phyloP scores from a whole-genome alignment of 805 yeast genomes.

The Candida nonsorbophila region DNA sequence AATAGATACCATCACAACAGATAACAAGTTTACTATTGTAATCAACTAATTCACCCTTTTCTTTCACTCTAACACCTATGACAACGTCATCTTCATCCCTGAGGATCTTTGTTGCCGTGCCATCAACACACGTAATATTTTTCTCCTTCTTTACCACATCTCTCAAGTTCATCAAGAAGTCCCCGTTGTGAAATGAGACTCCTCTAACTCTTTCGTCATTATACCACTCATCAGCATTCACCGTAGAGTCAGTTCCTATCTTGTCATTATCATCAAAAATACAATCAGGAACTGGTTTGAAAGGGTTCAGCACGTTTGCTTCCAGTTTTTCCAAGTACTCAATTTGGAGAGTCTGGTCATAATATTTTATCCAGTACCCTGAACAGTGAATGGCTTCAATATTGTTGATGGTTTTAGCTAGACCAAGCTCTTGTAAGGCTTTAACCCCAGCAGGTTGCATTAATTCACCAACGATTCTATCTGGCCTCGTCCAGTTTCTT shows the following conservation, averaged over 20 bases:
- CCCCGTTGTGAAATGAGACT: slow-evolving; percentile 90
- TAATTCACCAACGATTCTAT: slow-evolving; percentile 94
- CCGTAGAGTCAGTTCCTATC: slow-evolving; percentile 40
- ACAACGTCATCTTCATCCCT: slow-evolving; percentile 42
- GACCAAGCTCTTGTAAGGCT: slow-evolving; percentile 76
- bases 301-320: slow-evolving; percentile 35
- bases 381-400: slow-evolving; percentile 72
- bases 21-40: slow-evolving; percentile 63
- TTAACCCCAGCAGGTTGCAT: slow-evolving; percentile 96
- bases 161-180: slow-evolving; percentile 74
- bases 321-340: slow-evolving; percentile 64
- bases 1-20: slow-evolving; percentile 90
- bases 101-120: slow-evolving; percentile 68
- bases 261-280: slow-evolving; percentile 58
- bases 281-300: slow-evolving; percentile 49
- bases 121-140: slow-evolving; percentile 76
- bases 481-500: slow-evolving; percentile 88
- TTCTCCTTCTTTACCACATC: slow-evolving; percentile 59
- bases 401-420: slow-evolving; percentile 66
- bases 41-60: slow-evolving; percentile 39
- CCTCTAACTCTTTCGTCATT: slow-evolving; percentile 58
- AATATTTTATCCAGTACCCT: slow-evolving; percentile 77
- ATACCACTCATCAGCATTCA: slow-evolving; percentile 52
- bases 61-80: slow-evolving; percentile 73
- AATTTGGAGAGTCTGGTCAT: slow-evolving; percentile 51